phyloP scores from a whole-genome alignment of 768 basidiomycete species.

The Kwoniella bestiolae region DNA sequence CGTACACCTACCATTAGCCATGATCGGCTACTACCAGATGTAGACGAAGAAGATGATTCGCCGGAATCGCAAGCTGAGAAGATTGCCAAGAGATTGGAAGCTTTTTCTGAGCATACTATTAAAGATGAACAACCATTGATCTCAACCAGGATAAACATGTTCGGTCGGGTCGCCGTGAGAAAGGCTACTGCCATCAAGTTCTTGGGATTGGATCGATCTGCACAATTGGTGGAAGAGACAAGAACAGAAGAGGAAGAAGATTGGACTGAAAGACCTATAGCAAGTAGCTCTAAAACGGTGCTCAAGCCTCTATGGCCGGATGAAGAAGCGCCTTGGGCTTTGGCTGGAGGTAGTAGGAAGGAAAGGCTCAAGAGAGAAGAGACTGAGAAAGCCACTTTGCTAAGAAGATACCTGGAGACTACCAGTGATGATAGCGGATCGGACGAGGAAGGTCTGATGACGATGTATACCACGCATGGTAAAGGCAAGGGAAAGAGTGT shows the following conservation, averaged over 20 bases:
- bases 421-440: conserved; percentile 41
- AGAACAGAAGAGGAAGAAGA: conserved; percentile 36
- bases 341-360: conserved; percentile 37
- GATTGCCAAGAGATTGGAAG: conserved; percentile 30
- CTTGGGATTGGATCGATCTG: conserved; percentile 31
- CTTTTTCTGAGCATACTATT: conserved; percentile 28
- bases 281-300: conserved; percentile 25
- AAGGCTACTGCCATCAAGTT: conserved; percentile 49
- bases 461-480: conserved; percentile 14
- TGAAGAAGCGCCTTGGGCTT: conserved; percentile 42
- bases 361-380: conserved; percentile 34
- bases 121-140: conserved; percentile 38
- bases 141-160: conserved; percentile 40
- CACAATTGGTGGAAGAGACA: conserved; percentile 37
- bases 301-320: conserved; percentile 49
- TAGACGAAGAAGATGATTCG: conserved; percentile 23
- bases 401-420: conserved; percentile 45
- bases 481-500: conserved; percentile 47
- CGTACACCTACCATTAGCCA: conserved; percentile 31
- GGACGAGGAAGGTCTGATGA: conserved; percentile 33
- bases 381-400: conserved; percentile 29
- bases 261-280: conserved; percentile 33
- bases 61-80: conserved; percentile 30
- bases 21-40: not conserved
- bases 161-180: conserved; percentile 48